These are phyloP conservation scores for Linnemannia elongata DNA, from an alignment of 192 early-diverging fungal species.

Conservation along the genomic window DNA sequence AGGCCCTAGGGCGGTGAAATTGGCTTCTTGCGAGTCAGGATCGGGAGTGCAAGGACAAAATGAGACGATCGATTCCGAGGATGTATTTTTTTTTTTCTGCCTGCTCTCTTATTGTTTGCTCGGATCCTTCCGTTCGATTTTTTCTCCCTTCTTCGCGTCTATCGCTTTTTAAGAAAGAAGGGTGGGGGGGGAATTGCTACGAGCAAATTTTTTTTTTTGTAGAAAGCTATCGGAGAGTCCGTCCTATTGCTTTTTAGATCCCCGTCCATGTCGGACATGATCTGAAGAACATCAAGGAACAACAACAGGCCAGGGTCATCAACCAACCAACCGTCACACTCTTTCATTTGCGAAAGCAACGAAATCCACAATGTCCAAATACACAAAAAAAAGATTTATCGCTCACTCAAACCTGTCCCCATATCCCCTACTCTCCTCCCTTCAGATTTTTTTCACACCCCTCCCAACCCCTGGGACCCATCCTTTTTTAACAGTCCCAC, in stretches of 20 bases:
- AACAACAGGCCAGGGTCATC: not conserved
- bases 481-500: not conserved
- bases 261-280: constrained; percentile 4
- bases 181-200: not conserved
- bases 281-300: not conserved
- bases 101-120: constrained; percentile 2
- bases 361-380: not conserved
- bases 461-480: not conserved
- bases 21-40: not conserved
- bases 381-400: not conserved
- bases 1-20: not conserved
- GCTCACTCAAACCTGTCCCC: not conserved
- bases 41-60: not conserved
- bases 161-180: not conserved
- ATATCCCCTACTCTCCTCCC: not conserved
- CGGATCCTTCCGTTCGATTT: not conserved
- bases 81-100: not conserved
- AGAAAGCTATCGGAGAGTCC: not conserved
- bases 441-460: not conserved
- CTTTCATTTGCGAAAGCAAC: not conserved
- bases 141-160: too few relatives aligned
- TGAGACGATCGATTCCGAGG: not conserved
- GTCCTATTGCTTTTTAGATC: not conserved
- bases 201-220: not conserved
- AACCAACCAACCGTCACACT: not conserved